Conservation (phyloP, 768 basidiomycete species). For the Trametes maxima region DNA sequence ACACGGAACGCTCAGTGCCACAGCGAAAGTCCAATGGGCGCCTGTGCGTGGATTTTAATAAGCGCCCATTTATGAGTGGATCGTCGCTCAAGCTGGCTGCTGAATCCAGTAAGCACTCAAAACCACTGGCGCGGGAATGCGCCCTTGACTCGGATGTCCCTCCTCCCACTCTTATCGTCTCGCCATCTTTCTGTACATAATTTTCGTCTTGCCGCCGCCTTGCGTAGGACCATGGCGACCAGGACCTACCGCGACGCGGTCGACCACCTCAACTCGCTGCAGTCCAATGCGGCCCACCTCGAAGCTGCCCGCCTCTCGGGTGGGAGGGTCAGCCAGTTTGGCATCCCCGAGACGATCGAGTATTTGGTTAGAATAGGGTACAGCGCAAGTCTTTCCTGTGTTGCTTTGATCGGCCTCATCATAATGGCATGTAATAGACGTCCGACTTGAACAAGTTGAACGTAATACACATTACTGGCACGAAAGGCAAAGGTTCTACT, state of each 20-base stretch:
- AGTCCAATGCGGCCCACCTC: constrained; percentile 92
- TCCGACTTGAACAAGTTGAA: constrained; percentile 85
- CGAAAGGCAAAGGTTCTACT: constrained; percentile 98
- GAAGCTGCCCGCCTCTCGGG: constrained; percentile 81
- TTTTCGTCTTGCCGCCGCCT: constrained; percentile 1
- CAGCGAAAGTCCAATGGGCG: neutral
- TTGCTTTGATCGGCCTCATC: constrained; percentile 11
- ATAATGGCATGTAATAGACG: constrained; percentile 49
- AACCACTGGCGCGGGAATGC: constrained; percentile 3
- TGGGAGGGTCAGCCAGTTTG: constrained; percentile 55
- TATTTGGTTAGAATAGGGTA: constrained; percentile 89
- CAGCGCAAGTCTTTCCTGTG: constrained; percentile 51
- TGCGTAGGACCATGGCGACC: constrained; percentile 53
- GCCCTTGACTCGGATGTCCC: constrained; percentile 1
- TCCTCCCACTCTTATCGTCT: constrained; percentile 10
- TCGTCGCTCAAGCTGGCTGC: neutral
- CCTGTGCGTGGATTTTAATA: neutral
- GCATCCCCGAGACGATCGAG: constrained; percentile 88
- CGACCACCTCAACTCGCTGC: constrained; percentile 72
- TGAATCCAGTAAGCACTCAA: neutral
- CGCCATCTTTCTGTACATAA: constrained; percentile 19
- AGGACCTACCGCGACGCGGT: constrained; percentile 76
- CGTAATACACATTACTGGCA: constrained; percentile 95
- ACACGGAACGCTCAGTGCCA: neutral
- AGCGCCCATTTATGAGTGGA: neutral